Base-by-base conservation (phyloP, 306 rosid species). In the Ormosia emarginata region DNA sequence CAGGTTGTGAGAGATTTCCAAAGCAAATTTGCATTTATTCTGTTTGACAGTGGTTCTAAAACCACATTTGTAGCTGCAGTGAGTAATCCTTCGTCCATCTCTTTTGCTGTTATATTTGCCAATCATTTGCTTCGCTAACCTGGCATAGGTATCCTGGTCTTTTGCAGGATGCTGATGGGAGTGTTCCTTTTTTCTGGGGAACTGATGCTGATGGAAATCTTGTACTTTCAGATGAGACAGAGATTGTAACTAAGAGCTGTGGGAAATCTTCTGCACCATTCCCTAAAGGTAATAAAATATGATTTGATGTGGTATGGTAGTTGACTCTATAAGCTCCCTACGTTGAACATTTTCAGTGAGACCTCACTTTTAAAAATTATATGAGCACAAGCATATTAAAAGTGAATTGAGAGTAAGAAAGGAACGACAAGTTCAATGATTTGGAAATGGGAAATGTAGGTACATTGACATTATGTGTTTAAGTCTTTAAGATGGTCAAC, bases 1-100 rank as follows among this genome's bases (percentile, higher is more conserved):
- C 98, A 96, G 85, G 99, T 96, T 76, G 97, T 93, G 85, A 93
- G 97, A 91, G 99, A 93, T 78, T 90, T 95, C 88, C 91, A 92
- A 14, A 98, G 99, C 79, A 95, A 93, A 83, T 95, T 88, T 86
- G 88, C 94, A 13, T 95, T 93, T 80, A 37, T 93, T 79, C 92
- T 95, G 75, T 93, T 66, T 58, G 99, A 95, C 85, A 82, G 94
- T 79, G 34, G 91, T 81, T 81, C 96, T 29, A 92, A 90, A 81
- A 81, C 84, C 53, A 12, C 88, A 29, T 93, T 95, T 78, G 6
- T 90, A 14, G 93, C 98, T 79, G 65, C 90, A 57, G 99, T 95
- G 84, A 92, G 99, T 92, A 79, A 63, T 80, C 30, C 53, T 47
- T 37, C 7, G 65, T 77, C 37, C 65, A 33, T 79, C 68, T 50